These are phyloP conservation scores for Podospora pseudoanserina DNA, from an alignment of 495 filamentous ascomycete genomes.

Conservation along the genomic window DNA sequence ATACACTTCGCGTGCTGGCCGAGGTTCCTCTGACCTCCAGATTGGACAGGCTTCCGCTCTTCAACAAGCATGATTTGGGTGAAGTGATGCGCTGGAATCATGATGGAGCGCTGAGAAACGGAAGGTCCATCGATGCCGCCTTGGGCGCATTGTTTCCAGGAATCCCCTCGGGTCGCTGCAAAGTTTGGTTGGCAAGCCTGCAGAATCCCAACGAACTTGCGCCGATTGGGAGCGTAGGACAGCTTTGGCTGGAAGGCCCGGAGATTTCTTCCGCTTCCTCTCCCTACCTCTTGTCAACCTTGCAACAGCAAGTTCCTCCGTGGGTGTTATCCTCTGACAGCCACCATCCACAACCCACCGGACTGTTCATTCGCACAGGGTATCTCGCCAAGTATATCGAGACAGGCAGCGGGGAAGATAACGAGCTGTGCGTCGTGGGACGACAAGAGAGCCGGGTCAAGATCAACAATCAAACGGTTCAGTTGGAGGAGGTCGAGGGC, in stretches of 20 bases:
- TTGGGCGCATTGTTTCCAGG: not conserved
- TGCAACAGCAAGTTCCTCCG: not conserved
- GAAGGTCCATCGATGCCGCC: not conserved
- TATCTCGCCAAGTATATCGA: slow-evolving; percentile 4
- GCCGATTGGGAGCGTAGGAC: not conserved
- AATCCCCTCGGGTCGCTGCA: not conserved
- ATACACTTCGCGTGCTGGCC: not conserved
- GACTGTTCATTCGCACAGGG: not conserved
- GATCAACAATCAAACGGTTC: not conserved
- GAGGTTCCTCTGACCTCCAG: not conserved
- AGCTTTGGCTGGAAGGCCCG: not conserved
- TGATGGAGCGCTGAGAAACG: not conserved
- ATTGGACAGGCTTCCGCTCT: not conserved
- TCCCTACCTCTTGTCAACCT: not conserved
- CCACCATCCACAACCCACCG: not conserved
- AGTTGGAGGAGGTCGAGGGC: not conserved
- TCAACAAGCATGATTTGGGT: not conserved
- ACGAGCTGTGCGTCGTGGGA: not conserved
- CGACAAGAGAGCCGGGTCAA: not conserved
- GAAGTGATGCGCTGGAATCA: not conserved
- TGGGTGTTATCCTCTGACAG: not conserved
- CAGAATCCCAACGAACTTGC: not conserved
- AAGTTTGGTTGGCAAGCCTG: not conserved
- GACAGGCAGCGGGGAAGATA: not conserved
- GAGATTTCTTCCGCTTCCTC: not conserved